Base-by-base conservation (phyloP, 495 filamentous ascomycete species). In the Xylaria bambusicola region DNA sequence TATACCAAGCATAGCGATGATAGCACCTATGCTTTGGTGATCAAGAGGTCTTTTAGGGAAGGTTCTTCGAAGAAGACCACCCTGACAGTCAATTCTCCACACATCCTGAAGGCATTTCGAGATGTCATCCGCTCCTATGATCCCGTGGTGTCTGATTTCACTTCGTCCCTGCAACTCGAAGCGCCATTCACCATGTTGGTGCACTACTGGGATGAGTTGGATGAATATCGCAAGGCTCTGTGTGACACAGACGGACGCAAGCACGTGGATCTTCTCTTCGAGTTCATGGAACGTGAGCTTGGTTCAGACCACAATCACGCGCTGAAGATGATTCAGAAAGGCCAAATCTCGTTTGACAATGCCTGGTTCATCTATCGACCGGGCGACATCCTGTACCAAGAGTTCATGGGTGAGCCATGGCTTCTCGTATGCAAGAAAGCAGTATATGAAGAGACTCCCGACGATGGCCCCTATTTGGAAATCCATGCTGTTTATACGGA, bases 1-100 rank as follows among this genome's bases (percentile, higher is more conserved):
- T 27, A 36, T 23, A 36, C 24, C 38, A 62, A 48, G 31, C 44
- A 24, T 15, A 49, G n/a, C 41, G 49, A 65, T n/a, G 67, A 70
- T 26, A 44, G 51, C 15, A 23, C 56, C 21, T 75, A 72, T 57
- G 74, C 75, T 9, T 60, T 78, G 20, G 71, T 76, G 27, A 68
- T 76, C 53, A 62, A 72, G 26, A 65, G 57, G 54, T 52, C 55
- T 26, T 70, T 62, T 27, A 47, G 66, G n/a, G 52, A 68, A 15
- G 48, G 68, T 9, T 56, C 60, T 17, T 62, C 67, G 9, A 65
- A 66, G 47, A 71, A 68, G 58, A 74, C 67, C 12, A 63, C 46
- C 6, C 54, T 81, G 13, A 60, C 71, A 18, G 70, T 81, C 58
- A 78, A 81, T 52, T 81, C 79, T 2, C 73, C 72, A 1, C 57